These are phyloP conservation scores for Linum tenue DNA, from an alignment of 345 rosid species.

Conservation along the genomic window DNA sequence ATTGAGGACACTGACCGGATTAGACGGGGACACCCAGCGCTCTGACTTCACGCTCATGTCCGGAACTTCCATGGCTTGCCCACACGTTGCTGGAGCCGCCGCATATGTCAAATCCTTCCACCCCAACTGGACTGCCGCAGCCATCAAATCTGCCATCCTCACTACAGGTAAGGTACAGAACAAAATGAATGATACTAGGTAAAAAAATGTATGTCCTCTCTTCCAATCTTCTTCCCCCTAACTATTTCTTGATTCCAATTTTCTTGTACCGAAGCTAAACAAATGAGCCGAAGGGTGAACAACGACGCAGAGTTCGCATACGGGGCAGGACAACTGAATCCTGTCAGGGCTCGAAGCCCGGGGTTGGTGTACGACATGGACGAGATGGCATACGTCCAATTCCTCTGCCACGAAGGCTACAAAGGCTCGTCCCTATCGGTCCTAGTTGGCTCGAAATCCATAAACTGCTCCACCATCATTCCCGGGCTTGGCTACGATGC, in stretches of 20 bases:
- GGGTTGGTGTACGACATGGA: slow-evolving; percentile 72
- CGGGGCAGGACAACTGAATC: slow-evolving; percentile 80
- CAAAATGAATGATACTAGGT: no score
- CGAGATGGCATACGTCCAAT: slow-evolving; percentile 64
- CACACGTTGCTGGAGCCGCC: slow-evolving; percentile 78
- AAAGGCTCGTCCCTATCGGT: slow-evolving; percentile 40
- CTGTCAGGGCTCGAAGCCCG: slow-evolving; percentile 47
- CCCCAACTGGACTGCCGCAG: slow-evolving; percentile 68
- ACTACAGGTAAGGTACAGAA: slow-evolving; percentile 49
- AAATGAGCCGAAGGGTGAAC: slow-evolving; percentile 45
- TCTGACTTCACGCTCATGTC: slow-evolving; percentile 68
- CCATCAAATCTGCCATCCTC: slow-evolving; percentile 80
- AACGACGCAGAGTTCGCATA: slow-evolving; percentile 64
- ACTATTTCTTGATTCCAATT: not conserved
- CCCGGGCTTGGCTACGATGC: slow-evolving; percentile 68
- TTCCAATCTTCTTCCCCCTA: not conserved
- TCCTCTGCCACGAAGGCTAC: slow-evolving; percentile 76
- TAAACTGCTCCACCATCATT: slow-evolving; percentile 59
- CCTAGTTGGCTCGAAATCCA: slow-evolving; percentile 39
- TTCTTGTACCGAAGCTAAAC: slow-evolving; percentile 39
- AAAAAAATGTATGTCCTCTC: no score
- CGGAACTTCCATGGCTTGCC: slow-evolving; percentile 92
- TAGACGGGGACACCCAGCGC: slow-evolving; percentile 68
- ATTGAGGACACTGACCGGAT: slow-evolving; percentile 60
- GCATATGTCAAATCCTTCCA: slow-evolving; percentile 92